phyloP scores from a whole-genome alignment of 345 rosid species.

The Arabis alpina region DNA sequence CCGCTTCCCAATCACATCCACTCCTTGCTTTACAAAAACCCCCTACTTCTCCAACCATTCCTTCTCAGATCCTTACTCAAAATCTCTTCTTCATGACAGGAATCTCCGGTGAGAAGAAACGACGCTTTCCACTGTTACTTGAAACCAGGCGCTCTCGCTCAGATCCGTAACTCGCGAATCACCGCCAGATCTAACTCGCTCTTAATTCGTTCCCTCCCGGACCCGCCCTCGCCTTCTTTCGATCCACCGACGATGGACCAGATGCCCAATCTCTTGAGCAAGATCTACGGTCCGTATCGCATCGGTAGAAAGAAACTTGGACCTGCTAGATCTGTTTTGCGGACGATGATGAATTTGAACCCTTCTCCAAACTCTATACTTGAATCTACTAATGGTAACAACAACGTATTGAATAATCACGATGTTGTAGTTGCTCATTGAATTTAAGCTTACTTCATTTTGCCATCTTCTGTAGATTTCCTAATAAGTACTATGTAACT shows the following conservation, averaged over 20 bases:
- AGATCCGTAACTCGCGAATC: slow-evolving; percentile 59
- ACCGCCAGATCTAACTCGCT: slow-evolving; percentile 44
- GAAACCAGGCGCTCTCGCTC: slow-evolving; percentile 67
- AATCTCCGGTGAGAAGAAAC: slow-evolving; percentile 29
- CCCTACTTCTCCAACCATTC: background rate
- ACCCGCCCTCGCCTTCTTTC: background rate
- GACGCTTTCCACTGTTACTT: slow-evolving; percentile 53
- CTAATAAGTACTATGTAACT: slow-evolving; percentile 21
- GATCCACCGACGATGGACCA: slow-evolving; percentile 36
- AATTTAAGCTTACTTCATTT: slow-evolving; percentile 19
- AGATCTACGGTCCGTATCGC: slow-evolving; percentile 49
- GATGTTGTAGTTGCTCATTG: slow-evolving; percentile 59
- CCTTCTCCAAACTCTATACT: slow-evolving; percentile 28
- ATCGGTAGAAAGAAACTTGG: slow-evolving; percentile 58
- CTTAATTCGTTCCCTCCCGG: background rate
- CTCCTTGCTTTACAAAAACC: slow-evolving; percentile 29
- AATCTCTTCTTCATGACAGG: slow-evolving; percentile 40
- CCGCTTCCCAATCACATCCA: slow-evolving; percentile 46
- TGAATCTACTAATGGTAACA: slow-evolving; percentile 38
- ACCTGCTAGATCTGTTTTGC: slow-evolving; percentile 49
- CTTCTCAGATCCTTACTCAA: background rate
- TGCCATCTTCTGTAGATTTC: slow-evolving; percentile 21
- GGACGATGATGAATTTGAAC: slow-evolving; percentile 39
- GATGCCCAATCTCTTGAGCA: slow-evolving; percentile 47
- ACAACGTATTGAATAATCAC: slow-evolving; percentile 36